Evolutionary conservation across 73 alveolate genomes (phyloP), one percentile per base, ranked within the genome.

Genomic region (Paramecium sonneborni): DNA sequence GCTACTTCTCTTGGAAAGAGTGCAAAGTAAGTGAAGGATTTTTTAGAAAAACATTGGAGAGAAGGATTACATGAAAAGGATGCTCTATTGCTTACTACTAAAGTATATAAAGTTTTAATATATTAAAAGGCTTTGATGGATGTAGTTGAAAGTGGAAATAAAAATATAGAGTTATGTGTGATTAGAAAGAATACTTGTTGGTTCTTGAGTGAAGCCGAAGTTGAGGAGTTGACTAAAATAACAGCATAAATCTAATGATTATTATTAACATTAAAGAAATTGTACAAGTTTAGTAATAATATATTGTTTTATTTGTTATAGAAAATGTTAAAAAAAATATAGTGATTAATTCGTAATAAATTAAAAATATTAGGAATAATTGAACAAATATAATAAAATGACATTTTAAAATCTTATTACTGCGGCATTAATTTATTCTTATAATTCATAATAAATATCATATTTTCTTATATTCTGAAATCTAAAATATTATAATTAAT

Each of bases 1-100:
- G 99, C 99, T 21, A 96, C 96, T 12, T 98, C 99, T 20, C 96
- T 97, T 34, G 99, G 99, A 20, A 93, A 97, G 90, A 96, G 96
- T 92, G 94, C 97, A 18, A 97, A 97, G 92, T 91, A 85, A 69
- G 96, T 97, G 69, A 92, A 95, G 56, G 98, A 96, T 48, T 96
- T 92, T 70, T 92, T 97, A 24, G 99, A 97, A 86, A 97, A 97
- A 58, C 93, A 95, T 92, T 96, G 96, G 92, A 88, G 92, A 52
- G 98, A 95, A 57, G 98, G 94, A 86, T 82, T 96, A 92, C 87
- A 55, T 46, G 95, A 92, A 76, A 97, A 95, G 57, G 87, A 92
- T 21, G 97, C 98, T 2, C 85, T 96, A 18, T 92, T 92, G 74
- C 90, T 94, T 30, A 97, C 99, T 62, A 88, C 96, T 26, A 98